phyloP scores from a whole-genome alignment of 2,329 filamentous ascomycete species.

The Plectosphaerella cucumerina region DNA sequence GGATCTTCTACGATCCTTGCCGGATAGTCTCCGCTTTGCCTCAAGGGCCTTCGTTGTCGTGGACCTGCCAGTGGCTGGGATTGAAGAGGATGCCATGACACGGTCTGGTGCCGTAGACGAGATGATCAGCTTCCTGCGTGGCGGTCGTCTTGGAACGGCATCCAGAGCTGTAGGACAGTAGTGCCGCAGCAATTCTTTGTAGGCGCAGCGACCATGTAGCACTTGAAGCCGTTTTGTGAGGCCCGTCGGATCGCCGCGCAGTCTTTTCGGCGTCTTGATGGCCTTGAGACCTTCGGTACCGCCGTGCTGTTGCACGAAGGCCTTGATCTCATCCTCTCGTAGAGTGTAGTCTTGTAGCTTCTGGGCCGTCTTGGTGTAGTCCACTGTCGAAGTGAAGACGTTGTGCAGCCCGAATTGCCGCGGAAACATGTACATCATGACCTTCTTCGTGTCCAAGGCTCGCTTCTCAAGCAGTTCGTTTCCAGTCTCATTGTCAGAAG shows the following conservation, averaged over 20 bases:
- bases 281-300: conserved; percentile 16
- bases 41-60: neutral
- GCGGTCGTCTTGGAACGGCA: neutral
- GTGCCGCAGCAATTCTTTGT: conserved; percentile 70
- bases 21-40: neutral
- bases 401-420: conserved; percentile 88
- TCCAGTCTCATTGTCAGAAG: neutral
- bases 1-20: neutral
- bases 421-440: conserved; percentile 93
- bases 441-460: conserved; percentile 52
- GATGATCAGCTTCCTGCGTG: neutral
- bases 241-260: conserved; percentile 57
- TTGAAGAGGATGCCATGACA: neutral
- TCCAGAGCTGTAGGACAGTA: conserved; percentile 63
- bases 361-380: conserved; percentile 63
- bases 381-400: conserved; percentile 72
- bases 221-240: conserved; percentile 67
- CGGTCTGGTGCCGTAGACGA: neutral
- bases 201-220: conserved; percentile 71
- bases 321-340: conserved; percentile 74
- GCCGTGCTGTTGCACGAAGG: conserved; percentile 23
- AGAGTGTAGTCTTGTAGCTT: conserved; percentile 80
- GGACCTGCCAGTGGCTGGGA: neutral
- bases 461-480: neutral
- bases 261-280: conserved; percentile 54